A percentile compares a stretch with the other conserved stretches of the same genome.
These are phyloP conservation scores for Umbelopsis sp. DNA, from an alignment of 192 early-diverging fungal genomes.

Conservation along the genomic window DNA sequence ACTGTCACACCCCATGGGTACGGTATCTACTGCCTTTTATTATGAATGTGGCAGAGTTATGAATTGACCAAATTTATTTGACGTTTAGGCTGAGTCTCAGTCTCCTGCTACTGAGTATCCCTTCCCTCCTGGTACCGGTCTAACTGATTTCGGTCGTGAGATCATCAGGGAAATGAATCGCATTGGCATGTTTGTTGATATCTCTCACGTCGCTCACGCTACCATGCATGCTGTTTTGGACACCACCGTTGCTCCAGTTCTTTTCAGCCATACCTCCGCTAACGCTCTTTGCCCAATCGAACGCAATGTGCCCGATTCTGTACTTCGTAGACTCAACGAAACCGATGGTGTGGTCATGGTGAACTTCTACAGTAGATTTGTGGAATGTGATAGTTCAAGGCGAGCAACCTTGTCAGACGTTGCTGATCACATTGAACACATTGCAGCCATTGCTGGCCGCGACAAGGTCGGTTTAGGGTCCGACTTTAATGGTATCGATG, in stretches of 20 bases:
- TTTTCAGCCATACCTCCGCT: conserved; percentile 65
- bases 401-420: conserved; percentile 43
- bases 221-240: conserved; percentile 59
- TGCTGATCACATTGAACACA: conserved; percentile 61
- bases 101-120: conserved; percentile 50
- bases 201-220: conserved; percentile 63
- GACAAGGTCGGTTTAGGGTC: conserved; percentile 62
- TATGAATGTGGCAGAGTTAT: too few species aligned
- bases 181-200: conserved; percentile 71
- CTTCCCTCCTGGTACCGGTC: conserved; percentile 43
- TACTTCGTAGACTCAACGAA: conserved; percentile 42
- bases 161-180: conserved; percentile 71
- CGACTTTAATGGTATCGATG: conserved; percentile 63
- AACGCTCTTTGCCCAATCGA: conserved; percentile 50
- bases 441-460: conserved; percentile 50
- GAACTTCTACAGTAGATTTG: conserved; percentile 58
- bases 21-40: neutral
- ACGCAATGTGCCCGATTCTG: conserved; percentile 64
- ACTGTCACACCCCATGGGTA: conserved; percentile 62
- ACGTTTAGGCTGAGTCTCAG: conserved; percentile 35
- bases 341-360: conserved; percentile 66
- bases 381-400: conserved; percentile 34
- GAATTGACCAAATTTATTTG: too few species aligned
- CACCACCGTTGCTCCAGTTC: conserved; percentile 53
- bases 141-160: conserved; percentile 54